A percentile compares a stretch with the other conserved stretches of the same genome.
phyloP scores from a whole-genome alignment of 2,329 filamentous ascomycete genomes.

The Verticillium zaregamsianum region DNA sequence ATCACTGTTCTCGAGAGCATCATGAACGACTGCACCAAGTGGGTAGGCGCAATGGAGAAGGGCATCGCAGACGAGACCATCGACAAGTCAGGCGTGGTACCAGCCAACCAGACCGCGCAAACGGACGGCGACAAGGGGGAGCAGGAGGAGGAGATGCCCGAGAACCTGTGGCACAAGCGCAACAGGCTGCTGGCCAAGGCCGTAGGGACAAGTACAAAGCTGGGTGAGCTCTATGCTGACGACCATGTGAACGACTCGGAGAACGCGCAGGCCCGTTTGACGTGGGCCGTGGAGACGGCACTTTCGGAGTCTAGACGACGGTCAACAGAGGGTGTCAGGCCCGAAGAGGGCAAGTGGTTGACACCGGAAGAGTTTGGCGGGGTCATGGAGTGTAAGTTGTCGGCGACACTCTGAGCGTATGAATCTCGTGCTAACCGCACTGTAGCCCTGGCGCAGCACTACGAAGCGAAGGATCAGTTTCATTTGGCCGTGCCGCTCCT shows the following conservation, averaged over 20 bases:
- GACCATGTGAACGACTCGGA: conserved; percentile 71
- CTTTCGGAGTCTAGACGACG: conserved; percentile 71
- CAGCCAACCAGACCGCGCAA: conserved; percentile 7
- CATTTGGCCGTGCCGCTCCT: conserved; percentile 83
- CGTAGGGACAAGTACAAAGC: conserved; percentile 74
- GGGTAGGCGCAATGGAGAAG: conserved; percentile 53
- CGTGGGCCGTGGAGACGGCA: conserved; percentile 78
- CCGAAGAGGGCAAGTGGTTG: conserved; percentile 69
- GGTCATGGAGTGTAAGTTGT: conserved; percentile 58
- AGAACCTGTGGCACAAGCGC: conserved; percentile 53
- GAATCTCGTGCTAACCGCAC: conserved; percentile 19
- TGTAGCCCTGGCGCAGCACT: conserved; percentile 68
- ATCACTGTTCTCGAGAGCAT: conserved; percentile 77
- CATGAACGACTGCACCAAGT: conserved; percentile 61
- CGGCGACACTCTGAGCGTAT: neutral
- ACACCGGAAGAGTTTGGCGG: conserved; percentile 68
- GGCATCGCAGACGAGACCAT: conserved; percentile 42
- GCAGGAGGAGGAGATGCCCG: conserved; percentile 24
- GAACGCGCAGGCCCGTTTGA: conserved; percentile 68
- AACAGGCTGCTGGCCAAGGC: conserved; percentile 69
- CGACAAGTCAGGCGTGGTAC: conserved; percentile 31
- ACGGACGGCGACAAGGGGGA: conserved; percentile 15
- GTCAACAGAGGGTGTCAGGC: conserved; percentile 61
- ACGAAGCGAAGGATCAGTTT: conserved; percentile 68
- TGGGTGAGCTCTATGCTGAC: conserved; percentile 77